phyloP scores from a whole-genome alignment of 2,329 filamentous ascomycete genomes.

The Exophiala sp. region DNA sequence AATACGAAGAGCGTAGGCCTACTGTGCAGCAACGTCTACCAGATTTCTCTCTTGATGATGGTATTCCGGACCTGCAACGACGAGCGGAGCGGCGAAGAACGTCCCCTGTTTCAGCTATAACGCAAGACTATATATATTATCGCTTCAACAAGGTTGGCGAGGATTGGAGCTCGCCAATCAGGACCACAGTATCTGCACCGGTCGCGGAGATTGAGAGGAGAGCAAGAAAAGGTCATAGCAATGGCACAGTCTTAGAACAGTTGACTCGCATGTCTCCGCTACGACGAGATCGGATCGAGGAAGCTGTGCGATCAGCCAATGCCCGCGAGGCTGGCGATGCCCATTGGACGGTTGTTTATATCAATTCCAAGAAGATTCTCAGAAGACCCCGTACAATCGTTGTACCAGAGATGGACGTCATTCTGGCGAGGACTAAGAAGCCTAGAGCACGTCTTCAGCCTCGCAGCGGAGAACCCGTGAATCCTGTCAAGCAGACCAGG shows the following conservation, averaged over 20 bases:
- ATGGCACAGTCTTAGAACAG: constrained; percentile 17
- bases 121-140: constrained; percentile 21
- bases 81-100: constrained; percentile 9
- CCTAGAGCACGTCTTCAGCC: constrained; percentile 10
- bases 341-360: constrained; percentile 20
- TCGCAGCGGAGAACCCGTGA: constrained; percentile 9
- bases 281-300: constrained; percentile 18
- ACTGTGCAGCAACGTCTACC: constrained; percentile 18
- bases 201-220: constrained; percentile 22
- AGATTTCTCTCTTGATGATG: constrained; percentile 16
- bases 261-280: constrained; percentile 16
- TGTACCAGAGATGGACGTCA: constrained; percentile 24
- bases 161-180: constrained; percentile 17
- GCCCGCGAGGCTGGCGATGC: constrained; percentile 15
- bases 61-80: constrained; percentile 10
- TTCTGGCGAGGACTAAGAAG: constrained; percentile 14
- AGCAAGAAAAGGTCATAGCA: constrained; percentile 13
- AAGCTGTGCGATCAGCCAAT: constrained; percentile 14
- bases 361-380: constrained; percentile 17
- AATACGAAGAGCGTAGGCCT: constrained; percentile 20
- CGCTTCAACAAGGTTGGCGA: constrained; percentile 18
- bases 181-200: constrained; percentile 11
- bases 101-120: constrained; percentile 4
- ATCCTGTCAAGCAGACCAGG: constrained; percentile 5
- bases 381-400: constrained; percentile 10